Evolutionary conservation across 805 yeast genomes (phyloP), one percentile per base, ranked within the genome.

Genomic region (Candida schatavii): DNA sequence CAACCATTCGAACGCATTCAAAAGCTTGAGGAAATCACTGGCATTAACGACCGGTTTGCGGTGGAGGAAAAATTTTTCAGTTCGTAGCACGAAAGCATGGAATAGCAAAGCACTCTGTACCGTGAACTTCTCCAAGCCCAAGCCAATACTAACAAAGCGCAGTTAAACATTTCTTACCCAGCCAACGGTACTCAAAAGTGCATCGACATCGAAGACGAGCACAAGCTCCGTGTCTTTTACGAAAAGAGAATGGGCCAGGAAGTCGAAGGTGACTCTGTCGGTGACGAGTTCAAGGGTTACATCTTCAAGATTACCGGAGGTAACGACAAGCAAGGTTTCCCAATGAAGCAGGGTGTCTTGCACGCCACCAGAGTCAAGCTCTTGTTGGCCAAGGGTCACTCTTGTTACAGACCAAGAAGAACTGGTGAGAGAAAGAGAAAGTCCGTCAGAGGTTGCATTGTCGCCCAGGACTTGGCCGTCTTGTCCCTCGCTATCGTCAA

Each of bases 251-350:
- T 93, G 84, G 99, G 99, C 68, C 97, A 89, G 79, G 99, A 93
- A 79, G 96, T 93, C 70, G 96, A 89, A 70, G 99, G 98, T 77
- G 99, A 93, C 75, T 75, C 88, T 55, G 86, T 93, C 64, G 95
- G 96, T 69, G 98, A 93, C 67, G 99, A 95, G 80, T 88, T 91
- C 91, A 91, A 89, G 78, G 99, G 99, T 69, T 93, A 93, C 89
- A 75, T 88, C 70, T 90, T 93, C 87, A 95, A 85, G 82, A 90
- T 93, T 75, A 77, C 97, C 64, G 99, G 99, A 72, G 99, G 99
- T 85, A 93, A 93, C 86, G 99, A 93, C 81, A 93, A 93, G 81
- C 99, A 93, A 82, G 99, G 99, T 81, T 93, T 93, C 97, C 98
- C 99, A 79, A 93, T 95, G 99, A 93, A 90, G 79, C 99, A 95